These are phyloP conservation scores for Barnettozyma salicaria DNA, from an alignment of 805 yeast genomes.

Conservation along the genomic window DNA sequence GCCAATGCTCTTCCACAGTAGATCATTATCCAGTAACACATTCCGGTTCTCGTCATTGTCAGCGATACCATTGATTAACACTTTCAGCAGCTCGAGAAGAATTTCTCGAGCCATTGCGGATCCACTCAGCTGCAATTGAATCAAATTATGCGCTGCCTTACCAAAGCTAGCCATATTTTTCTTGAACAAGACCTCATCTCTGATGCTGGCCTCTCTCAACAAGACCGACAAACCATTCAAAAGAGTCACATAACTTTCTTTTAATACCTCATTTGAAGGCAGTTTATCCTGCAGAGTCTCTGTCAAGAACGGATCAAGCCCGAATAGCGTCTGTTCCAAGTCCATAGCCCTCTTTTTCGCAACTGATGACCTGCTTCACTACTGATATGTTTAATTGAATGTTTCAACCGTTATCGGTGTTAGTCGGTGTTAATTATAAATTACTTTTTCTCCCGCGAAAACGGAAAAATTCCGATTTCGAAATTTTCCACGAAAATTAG, in stretches of 20 bases:
- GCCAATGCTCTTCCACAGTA: conserved; percentile 10
- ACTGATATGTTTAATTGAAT: too few relatives aligned
- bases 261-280: conserved; percentile 13
- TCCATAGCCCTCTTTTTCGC: conserved; percentile 15
- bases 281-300: conserved; percentile 12
- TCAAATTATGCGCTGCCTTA: conserved; percentile 11
- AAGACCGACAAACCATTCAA: conserved; percentile 22
- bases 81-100: conserved; percentile 19
- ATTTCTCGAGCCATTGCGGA: conserved; percentile 10
- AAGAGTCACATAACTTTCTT: conserved; percentile 20
- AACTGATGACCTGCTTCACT: too few relatives aligned
- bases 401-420: too few relatives aligned
- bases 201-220: conserved; percentile 16
- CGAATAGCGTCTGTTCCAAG: conserved; percentile 22
- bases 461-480: too few relatives aligned
- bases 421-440: too few relatives aligned
- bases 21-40: conserved; percentile 6
- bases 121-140: neutral
- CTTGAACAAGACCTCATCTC: conserved; percentile 15
- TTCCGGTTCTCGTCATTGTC: conserved; percentile 22
- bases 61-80: conserved; percentile 24
- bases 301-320: conserved; percentile 21
- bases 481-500: too few relatives aligned
- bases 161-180: conserved; percentile 16
- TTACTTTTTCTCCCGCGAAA: too few relatives aligned